These are phyloP conservation scores for Bacterosira constricta DNA, from an alignment of 108 stramenopile species.

Conservation along the genomic window DNA sequence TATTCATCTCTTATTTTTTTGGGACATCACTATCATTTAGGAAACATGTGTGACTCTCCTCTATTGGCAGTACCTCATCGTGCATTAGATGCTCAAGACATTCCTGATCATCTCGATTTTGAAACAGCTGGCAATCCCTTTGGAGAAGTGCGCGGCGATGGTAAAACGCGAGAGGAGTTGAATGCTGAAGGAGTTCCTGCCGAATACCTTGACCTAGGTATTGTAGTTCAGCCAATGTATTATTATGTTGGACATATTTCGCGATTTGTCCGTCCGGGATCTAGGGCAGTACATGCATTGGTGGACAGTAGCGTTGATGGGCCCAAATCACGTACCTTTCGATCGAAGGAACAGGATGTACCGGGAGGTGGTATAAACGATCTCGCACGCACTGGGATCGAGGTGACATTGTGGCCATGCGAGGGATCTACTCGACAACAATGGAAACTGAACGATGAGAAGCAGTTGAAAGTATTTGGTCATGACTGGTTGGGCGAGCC, in stretches of 20 bases:
- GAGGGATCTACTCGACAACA: slow-evolving; percentile 88
- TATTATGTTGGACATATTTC: slow-evolving; percentile 89
- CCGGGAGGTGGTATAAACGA: slow-evolving; percentile 85
- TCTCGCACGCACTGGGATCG: slow-evolving; percentile 80
- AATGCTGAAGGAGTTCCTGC: slow-evolving; percentile 79
- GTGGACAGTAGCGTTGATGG: slow-evolving; percentile 49
- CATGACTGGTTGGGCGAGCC: slow-evolving; percentile 82
- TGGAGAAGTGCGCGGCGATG: slow-evolving; percentile 67
- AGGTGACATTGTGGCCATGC: slow-evolving; percentile 85
- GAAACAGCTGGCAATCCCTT: slow-evolving; percentile 62
- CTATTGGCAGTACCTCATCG: slow-evolving; percentile 86
- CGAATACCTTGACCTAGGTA: slow-evolving; percentile 69
- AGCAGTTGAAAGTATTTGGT: slow-evolving; percentile 66
- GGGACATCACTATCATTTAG: slow-evolving; percentile 42
- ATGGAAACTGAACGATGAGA: slow-evolving; percentile 54
- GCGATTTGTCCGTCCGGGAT: slow-evolving; percentile 81
- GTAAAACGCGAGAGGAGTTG: slow-evolving; percentile 77
- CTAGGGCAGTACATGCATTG: slow-evolving; percentile 60
- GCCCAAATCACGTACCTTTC: slow-evolving; percentile 61
- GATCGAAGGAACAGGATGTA: slow-evolving; percentile 59
- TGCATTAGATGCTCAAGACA: slow-evolving; percentile 46
- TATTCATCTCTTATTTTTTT: background rate
- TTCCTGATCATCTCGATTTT: slow-evolving; percentile 58
- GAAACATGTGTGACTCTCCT: slow-evolving; percentile 91
- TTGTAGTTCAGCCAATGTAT: slow-evolving; percentile 88